phyloP scores from a whole-genome alignment of 257 asterid genomes.

The Parsonsia alboflavescens region DNA sequence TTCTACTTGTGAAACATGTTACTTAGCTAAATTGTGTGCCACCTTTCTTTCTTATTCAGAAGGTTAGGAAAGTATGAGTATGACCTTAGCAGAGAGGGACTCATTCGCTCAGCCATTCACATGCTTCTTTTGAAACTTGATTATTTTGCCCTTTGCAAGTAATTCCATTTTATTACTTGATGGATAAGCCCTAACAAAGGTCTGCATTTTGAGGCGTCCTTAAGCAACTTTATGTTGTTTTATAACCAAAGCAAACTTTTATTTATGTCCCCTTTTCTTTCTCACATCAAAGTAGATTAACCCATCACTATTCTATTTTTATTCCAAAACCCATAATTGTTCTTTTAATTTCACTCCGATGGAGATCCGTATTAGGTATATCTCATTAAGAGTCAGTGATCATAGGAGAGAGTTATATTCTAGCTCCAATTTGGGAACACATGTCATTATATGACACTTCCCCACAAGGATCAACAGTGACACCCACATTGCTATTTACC shows the following conservation, averaged over 20 bases:
- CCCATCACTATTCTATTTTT: background rate
- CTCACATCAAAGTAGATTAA: background rate
- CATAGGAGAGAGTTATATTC: too few relatives aligned
- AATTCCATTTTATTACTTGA: slow-evolving; percentile 1
- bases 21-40: background rate
- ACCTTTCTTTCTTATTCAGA: background rate
- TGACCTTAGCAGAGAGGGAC: background rate
- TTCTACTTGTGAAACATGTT: background rate
- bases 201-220: background rate
- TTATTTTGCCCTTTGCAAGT: background rate
- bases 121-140: background rate
- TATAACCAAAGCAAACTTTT: slow-evolving; percentile 21
- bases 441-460: too few relatives aligned
- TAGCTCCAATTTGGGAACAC: too few relatives aligned
- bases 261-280: background rate
- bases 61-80: background rate
- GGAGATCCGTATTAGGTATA: too few relatives aligned
- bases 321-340: too few relatives aligned
- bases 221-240: slow-evolving; percentile 24
- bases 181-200: background rate
- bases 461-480: too few relatives aligned
- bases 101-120: background rate
- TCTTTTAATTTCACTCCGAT: too few relatives aligned
- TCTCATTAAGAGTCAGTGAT: too few relatives aligned
- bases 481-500: too few relatives aligned